Evolutionary conservation across 192 early-diverging fungal genomes (phyloP).

Genomic region (Linnemannia elongata): DNA sequence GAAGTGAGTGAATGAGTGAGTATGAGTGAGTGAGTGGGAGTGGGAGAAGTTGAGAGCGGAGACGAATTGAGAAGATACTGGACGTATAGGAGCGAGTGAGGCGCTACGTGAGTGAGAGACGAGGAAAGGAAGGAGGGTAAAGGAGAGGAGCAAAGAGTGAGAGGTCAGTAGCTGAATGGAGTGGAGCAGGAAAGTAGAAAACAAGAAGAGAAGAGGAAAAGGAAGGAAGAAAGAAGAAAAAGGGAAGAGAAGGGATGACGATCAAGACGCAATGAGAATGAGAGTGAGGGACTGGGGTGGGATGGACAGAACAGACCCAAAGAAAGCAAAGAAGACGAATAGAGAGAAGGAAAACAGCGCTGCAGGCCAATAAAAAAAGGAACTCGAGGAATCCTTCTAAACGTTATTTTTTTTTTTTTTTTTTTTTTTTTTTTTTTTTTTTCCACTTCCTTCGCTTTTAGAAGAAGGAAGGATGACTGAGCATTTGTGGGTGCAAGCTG

Average conservation of each 20-base stretch:
- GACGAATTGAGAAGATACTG: not conserved
- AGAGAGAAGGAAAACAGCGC: constrained; percentile 1
- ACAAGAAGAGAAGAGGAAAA: not conserved
- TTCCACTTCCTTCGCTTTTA: not conserved
- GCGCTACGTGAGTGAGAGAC: not conserved
- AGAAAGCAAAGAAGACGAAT: not conserved
- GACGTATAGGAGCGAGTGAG: not conserved
- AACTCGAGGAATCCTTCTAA: not conserved
- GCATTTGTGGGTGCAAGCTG: not conserved
- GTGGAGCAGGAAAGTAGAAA: not conserved
- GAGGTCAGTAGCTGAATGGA: too few relatives aligned
- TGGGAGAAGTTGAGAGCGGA: not conserved
- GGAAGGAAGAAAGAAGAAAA: not conserved
- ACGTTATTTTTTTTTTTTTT: not conserved
- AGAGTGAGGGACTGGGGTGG: not conserved
- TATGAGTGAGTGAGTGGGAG: not conserved
- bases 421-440: constrained; percentile 3
- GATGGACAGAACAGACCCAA: constrained; percentile 4
- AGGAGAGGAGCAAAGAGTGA: not conserved
- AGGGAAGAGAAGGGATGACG: not conserved
- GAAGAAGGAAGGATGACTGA: not conserved
- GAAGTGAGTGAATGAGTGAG: not conserved
- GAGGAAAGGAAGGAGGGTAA: not conserved
- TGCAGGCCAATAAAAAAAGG: not conserved
- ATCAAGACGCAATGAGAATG: not conserved